A percentile compares a stretch with the other conserved stretches of the same genome.
Conservation (phyloP, 305 asterid species). For the Fraxinus velutina region DNA sequence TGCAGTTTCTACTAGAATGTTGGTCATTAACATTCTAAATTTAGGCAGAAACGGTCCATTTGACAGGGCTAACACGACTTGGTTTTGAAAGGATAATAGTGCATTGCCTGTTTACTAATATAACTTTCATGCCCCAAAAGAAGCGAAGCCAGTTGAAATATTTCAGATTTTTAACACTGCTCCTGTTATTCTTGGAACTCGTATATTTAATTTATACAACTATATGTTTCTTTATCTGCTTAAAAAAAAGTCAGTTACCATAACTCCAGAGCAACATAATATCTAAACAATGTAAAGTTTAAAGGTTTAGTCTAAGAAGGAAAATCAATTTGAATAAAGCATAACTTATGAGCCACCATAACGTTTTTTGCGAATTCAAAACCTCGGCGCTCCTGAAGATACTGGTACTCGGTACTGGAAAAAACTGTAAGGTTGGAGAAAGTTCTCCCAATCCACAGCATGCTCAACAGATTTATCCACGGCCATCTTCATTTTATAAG, state of each 20-base stretch:
- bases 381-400: constrained; percentile 8
- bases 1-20: neutral
- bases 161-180: neutral
- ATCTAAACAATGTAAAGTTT: constrained; percentile 10
- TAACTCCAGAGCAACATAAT: constrained; percentile 8
- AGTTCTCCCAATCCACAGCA: constrained; percentile 14
- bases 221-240: constrained; percentile 22
- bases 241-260: constrained; percentile 10
- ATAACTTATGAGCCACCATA: constrained; percentile 19
- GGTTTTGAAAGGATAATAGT: neutral
- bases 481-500: constrained; percentile 1
- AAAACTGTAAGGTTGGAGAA: neutral
- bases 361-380: constrained; percentile 6
- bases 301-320: constrained; percentile 10
- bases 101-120: neutral
- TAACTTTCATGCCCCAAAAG: neutral
- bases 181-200: neutral
- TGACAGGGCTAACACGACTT: neutral
- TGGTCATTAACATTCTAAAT: neutral
- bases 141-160: neutral
- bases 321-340: constrained; percentile 17
- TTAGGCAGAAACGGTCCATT: neutral
- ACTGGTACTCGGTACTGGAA: neutral
- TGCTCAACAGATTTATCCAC: constrained; percentile 36
- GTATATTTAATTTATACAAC: constrained; percentile 10